Percentiles rank a stretch among this genome's conserved stretches.
Evolutionary conservation across 345 rosid genomes (phyloP).

Genomic region (Rhodamnia argentea): DNA sequence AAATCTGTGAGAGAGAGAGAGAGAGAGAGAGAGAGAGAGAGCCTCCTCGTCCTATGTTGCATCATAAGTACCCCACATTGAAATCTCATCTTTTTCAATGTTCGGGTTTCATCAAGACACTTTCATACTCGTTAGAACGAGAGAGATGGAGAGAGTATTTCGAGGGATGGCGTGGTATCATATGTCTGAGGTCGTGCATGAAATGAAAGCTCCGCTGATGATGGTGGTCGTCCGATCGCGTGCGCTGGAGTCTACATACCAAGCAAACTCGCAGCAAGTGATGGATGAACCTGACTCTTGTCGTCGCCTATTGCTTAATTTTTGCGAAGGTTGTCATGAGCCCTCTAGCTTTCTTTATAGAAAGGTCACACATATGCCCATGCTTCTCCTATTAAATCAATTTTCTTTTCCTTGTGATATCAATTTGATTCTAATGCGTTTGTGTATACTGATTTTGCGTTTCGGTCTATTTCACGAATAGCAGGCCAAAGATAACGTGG

Average conservation of each 20-base stretch:
- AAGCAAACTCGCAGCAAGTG: not conserved
- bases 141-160: not conserved
- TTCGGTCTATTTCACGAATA: conserved; percentile 12
- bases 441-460: not conserved
- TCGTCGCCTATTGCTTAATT: not conserved
- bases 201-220: too few species aligned
- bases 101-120: not conserved
- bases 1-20: too few species aligned
- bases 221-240: too few species aligned
- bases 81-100: not conserved
- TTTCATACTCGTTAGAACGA: not conserved
- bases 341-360: conserved; percentile 2
- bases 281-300: not conserved
- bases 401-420: not conserved
- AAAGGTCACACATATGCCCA: not conserved
- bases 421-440: too few species aligned
- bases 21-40: not conserved
- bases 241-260: too few species aligned
- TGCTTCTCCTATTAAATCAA: not conserved
- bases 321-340: not conserved
- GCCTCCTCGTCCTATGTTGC: not conserved
- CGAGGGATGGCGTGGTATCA: not conserved
- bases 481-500: conserved; percentile 43
- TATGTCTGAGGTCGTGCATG: too few species aligned
- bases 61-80: not conserved